Percentiles rank a stretch among this genome's conserved stretches.
phyloP scores from a whole-genome alignment of 148 eudicot species.

The Heliosperma pusillum region DNA sequence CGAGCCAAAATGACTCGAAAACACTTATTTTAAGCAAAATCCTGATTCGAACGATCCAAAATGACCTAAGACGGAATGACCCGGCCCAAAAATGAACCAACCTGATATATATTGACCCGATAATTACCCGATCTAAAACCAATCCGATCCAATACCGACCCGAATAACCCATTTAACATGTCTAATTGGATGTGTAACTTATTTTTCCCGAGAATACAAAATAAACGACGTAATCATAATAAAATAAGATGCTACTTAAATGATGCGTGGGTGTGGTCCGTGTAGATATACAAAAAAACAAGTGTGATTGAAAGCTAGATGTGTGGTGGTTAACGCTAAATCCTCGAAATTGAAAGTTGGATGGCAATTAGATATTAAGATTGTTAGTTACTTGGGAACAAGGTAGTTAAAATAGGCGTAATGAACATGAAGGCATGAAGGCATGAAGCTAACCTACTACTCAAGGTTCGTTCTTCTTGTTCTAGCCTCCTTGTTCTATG shows the following conservation, averaged over 20 bases:
- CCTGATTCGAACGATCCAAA: too few species aligned
- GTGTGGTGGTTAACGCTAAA: not conserved
- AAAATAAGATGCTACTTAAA: not conserved
- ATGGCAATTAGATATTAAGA: not conserved
- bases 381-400: not conserved
- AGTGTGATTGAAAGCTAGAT: conserved; percentile 3
- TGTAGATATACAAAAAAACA: not conserved
- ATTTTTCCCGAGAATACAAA: too few species aligned
- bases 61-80: too few species aligned
- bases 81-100: too few species aligned
- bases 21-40: too few species aligned
- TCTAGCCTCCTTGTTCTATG: not conserved
- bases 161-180: too few species aligned
- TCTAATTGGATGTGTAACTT: too few species aligned
- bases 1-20: too few species aligned
- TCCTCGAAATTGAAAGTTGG: not conserved
- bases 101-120: too few species aligned
- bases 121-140: too few species aligned
- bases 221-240: too few species aligned
- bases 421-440: not conserved
- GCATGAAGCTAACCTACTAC: not conserved
- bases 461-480: not conserved
- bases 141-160: too few species aligned
- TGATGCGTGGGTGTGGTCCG: not conserved
- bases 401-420: not conserved